Conservation (phyloP, 257 asterid species). For the Penstemon barbatus region DNA sequence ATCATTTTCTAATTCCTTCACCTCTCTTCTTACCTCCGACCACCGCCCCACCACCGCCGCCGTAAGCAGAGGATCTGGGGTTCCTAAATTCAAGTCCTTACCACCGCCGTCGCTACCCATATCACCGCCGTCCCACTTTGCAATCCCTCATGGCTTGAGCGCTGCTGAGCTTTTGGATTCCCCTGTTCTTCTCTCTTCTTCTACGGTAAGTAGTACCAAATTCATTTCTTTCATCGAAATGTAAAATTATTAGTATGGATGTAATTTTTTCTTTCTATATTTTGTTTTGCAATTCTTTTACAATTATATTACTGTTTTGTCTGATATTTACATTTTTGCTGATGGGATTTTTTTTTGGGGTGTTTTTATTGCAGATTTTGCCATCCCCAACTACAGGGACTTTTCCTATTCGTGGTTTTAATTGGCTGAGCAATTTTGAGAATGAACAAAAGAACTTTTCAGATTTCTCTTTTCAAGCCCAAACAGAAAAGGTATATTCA, state of each 20-base stretch:
- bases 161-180: conserved; percentile 82
- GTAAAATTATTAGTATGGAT: background rate
- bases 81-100: conserved; percentile 75
- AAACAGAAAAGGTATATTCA: conserved; percentile 27
- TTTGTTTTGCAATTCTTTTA: background rate
- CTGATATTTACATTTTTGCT: background rate
- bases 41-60: conserved; percentile 32
- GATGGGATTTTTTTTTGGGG: background rate
- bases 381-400: conserved; percentile 91
- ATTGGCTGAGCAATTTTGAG: conserved; percentile 54
- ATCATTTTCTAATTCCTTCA: conserved; percentile 52
- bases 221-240: background rate
- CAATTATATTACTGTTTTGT: background rate
- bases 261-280: background rate
- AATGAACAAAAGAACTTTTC: conserved; percentile 42
- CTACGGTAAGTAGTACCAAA: conserved; percentile 41
- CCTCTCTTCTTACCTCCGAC: conserved; percentile 59
- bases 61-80: conserved; percentile 49
- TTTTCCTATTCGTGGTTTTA: conserved; percentile 50
- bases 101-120: conserved; percentile 68
- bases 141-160: conserved; percentile 82
- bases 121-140: conserved; percentile 81
- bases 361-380: conserved; percentile 54
- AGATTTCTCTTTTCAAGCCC: conserved; percentile 70
- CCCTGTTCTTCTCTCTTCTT: conserved; percentile 63